Evolutionary conservation across 2,329 filamentous ascomycete genomes (phyloP), one percentile per base, ranked within the genome.

Genomic region (Botrytis paeoniae): DNA sequence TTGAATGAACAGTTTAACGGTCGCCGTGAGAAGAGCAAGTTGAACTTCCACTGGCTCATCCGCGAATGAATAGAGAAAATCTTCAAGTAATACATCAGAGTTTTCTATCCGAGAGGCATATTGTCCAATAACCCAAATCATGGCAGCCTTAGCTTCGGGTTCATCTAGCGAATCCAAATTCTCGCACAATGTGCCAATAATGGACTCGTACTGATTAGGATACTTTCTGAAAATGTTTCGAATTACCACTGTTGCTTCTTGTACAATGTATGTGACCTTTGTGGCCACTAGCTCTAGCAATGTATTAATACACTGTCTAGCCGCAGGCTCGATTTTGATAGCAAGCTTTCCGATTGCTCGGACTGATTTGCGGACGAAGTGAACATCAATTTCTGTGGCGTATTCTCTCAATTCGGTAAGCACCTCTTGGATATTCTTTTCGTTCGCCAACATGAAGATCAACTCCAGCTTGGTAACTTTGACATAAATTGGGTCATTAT

Each of bases 161-260:
- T 99, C 96, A 81, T 99, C 96, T 66, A 99, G 85, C 6, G 95
- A 97, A 83, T 99, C 96, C 37, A 99, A 89, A 79, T 99, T 95
- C 81, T 98, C 94, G 83, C 97, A 98, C 0, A 99, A 87, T 1
- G 95, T 97, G 69, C 93, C 92, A 80, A 99, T 99, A 82, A 99
- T 98, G 75, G 93, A 95, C 83, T 99, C 96, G 83, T 99, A 99
- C 81, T 98, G 94, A 81, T 99, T 98, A 14, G 96, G 96, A 80
- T 99, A 99, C 84, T 98, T 98, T 78, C 96, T 92, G 88, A 99
- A 99, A 80, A 99, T 99, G 82, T 99, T 99, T 77, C 94, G 92
- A 80, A 99, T 99, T 39, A 99, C 96, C 8, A 99, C 96, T 0
- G 96, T 99, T 25, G 96, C 96, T 85, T 99, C 96, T 83, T 99